phyloP scores from a whole-genome alignment of 768 basidiomycete species.

The Russula sp. region DNA sequence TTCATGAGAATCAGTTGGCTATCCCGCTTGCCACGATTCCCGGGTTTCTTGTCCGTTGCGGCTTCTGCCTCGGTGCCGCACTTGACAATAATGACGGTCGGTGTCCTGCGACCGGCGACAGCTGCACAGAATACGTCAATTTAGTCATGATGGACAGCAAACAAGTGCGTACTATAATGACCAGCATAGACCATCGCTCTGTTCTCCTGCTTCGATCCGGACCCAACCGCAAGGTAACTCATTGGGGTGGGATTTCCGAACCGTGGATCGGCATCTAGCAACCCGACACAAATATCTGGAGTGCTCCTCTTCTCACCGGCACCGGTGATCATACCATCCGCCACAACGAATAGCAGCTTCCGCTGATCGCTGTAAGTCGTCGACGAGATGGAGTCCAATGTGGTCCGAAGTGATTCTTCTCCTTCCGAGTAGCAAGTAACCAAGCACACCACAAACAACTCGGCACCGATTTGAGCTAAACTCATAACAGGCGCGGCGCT shows the following conservation, averaged over 20 bases:
- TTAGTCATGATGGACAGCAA: neutral
- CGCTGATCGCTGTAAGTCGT: slow-evolving; percentile 89
- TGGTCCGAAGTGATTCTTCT: slow-evolving; percentile 83
- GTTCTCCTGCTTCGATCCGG: slow-evolving; percentile 84
- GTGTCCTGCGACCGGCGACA: slow-evolving; percentile 83
- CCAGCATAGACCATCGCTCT: slow-evolving; percentile 98
- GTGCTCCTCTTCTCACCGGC: slow-evolving; percentile 93
- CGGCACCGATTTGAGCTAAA: slow-evolving; percentile 85
- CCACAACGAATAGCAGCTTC: slow-evolving; percentile 89
- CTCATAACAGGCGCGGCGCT: slow-evolving; percentile 62
- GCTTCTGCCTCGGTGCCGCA: slow-evolving; percentile 90
- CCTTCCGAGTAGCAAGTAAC: slow-evolving; percentile 99
- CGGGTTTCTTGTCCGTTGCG: slow-evolving; percentile 80
- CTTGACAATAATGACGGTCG: slow-evolving; percentile 91
- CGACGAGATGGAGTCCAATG: slow-evolving; percentile 85
- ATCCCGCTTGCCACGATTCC: slow-evolving; percentile 97
- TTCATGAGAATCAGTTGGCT: slow-evolving; percentile 99
- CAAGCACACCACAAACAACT: slow-evolving; percentile 90
- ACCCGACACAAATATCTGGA: slow-evolving; percentile 89
- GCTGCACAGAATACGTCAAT: slow-evolving; percentile 34
- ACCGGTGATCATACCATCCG: slow-evolving; percentile 98
- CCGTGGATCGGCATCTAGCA: slow-evolving; percentile 88
- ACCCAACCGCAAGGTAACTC: slow-evolving; percentile 87
- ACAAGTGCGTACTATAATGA: slow-evolving; percentile 78
- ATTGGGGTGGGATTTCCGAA: slow-evolving; percentile 96